Conservation (phyloP, 2,329 filamentous ascomycete genomes). For the Iodosphaeria phyllophila region DNA sequence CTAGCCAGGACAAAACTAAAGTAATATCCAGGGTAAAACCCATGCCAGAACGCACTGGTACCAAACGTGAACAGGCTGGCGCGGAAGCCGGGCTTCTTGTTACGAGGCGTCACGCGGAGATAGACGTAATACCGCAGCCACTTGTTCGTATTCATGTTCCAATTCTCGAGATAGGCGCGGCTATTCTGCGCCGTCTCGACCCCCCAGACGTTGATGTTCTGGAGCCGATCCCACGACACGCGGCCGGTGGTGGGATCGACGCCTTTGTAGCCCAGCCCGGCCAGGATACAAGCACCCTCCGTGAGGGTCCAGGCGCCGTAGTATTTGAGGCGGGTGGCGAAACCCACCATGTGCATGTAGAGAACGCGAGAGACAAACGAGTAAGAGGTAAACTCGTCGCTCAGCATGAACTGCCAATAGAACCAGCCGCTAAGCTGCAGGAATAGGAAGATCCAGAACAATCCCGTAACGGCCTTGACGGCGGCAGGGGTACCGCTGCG, state of each 20-base stretch:
- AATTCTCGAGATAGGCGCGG: conserved; percentile 75
- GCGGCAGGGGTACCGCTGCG: conserved; percentile 73
- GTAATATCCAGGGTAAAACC: conserved; percentile 95
- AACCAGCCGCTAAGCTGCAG: conserved; percentile 54
- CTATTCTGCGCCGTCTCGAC: conserved; percentile 88
- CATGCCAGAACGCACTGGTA: conserved; percentile 94
- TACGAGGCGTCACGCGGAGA: conserved; percentile 80
- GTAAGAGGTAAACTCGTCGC: conserved; percentile 47
- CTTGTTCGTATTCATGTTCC: conserved; percentile 98
- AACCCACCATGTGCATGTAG: conserved; percentile 65
- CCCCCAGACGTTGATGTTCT: conserved; percentile 72
- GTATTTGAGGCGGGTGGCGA: conserved; percentile 77
- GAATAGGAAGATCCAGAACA: conserved; percentile 66
- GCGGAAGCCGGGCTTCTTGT: conserved; percentile 90
- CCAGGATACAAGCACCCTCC: conserved; percentile 85
- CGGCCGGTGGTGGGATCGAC: conserved; percentile 71
- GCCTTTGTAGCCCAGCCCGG: conserved; percentile 86
- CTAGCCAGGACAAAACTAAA: conserved; percentile 76
- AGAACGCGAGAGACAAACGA: conserved; percentile 56
- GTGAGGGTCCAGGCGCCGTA: conserved; percentile 91
- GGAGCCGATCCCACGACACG: conserved; percentile 71
- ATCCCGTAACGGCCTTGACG: conserved; percentile 53
- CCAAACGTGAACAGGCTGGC: conserved; percentile 87
- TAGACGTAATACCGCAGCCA: conserved; percentile 97
- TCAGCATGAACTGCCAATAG: conserved; percentile 40